Conservation (phyloP, 108 stramenopile species). For the Epithemia pelagica region DNA sequence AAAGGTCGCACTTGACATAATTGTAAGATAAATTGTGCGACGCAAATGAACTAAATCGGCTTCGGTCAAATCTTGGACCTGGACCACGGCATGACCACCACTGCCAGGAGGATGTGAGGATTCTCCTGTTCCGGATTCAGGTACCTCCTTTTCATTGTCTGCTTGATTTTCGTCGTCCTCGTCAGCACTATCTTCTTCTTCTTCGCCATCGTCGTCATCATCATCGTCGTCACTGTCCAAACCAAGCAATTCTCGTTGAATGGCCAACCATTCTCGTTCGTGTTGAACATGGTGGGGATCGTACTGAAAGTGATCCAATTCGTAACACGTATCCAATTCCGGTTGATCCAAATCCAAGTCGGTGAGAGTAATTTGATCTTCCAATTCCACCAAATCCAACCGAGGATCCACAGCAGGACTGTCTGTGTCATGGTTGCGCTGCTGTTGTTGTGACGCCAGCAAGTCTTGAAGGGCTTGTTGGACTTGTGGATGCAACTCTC, state of each 20-base stretch:
- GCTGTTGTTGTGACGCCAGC: conserved; percentile 76
- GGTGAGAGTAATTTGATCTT: conserved; percentile 97
- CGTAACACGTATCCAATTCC: conserved; percentile 28
- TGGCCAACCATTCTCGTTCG: conserved; percentile 84
- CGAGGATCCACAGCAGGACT: conserved; percentile 65
- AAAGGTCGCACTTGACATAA: conserved; percentile 97
- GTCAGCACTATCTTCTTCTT: conserved; percentile 31
- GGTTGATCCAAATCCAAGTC: conserved; percentile 87
- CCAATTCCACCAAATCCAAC: conserved; percentile 95
- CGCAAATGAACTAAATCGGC: conserved; percentile 94
- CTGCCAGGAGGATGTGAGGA: background rate
- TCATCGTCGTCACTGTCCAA: conserved; percentile 43
- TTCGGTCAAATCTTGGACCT: conserved; percentile 79
- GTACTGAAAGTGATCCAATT: conserved; percentile 73
- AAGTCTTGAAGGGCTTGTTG: conserved; percentile 92
- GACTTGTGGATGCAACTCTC: conserved; percentile 75
- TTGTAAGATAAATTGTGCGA: conserved; percentile 96
- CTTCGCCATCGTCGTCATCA: conserved; percentile 39
- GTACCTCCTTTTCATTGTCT: background rate
- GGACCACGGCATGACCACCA: conserved; percentile 36
- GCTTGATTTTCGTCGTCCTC: conserved; percentile 30
- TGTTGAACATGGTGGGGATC: conserved; percentile 80
- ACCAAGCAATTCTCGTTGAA: conserved; percentile 91
- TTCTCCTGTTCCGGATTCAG: background rate
- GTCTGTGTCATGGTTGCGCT: conserved; percentile 73